phyloP scores from a whole-genome alignment of 2,329 filamentous ascomycete genomes.

The Thermomyces lanuginosus region DNA sequence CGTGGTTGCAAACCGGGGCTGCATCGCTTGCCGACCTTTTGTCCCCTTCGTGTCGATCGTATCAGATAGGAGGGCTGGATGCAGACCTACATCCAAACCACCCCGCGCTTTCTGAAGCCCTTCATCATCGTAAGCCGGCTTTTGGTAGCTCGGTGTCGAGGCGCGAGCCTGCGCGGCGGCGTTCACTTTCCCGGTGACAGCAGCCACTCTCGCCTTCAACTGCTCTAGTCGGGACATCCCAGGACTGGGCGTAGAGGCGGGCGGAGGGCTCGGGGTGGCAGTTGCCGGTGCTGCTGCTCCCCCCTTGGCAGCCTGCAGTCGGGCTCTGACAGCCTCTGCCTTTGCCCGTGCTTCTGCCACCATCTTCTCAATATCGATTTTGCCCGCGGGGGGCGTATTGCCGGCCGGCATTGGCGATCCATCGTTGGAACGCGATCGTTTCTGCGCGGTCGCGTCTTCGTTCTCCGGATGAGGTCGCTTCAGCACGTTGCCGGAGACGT shows the following conservation, averaged over 20 bases:
- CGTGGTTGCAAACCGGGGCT: conserved; percentile 38
- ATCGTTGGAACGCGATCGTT: conserved; percentile 34
- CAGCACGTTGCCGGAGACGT: conserved; percentile 26
- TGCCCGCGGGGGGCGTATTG: conserved; percentile 16
- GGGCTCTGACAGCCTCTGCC: conserved; percentile 33
- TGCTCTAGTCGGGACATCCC: conserved; percentile 55
- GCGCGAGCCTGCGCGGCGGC: conserved; percentile 28
- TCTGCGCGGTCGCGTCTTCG: conserved; percentile 29
- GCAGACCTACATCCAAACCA: conserved; percentile 58
- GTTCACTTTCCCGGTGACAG: conserved; percentile 44
- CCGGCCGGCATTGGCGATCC: conserved; percentile 30
- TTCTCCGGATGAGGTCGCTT: conserved; percentile 35
- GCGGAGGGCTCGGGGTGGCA: conserved; percentile 21
- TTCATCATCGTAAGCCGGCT: conserved; percentile 34
- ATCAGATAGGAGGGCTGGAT: conserved; percentile 52
- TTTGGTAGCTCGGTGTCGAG: conserved; percentile 21
- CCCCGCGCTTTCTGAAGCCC: conserved; percentile 39
- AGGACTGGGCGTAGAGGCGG: conserved; percentile 14
- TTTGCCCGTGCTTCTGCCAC: conserved; percentile 33
- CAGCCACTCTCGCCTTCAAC: conserved; percentile 63
- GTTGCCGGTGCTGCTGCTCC: conserved; percentile 13
- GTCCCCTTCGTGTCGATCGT: conserved; percentile 28
- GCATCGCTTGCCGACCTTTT: conserved; percentile 27
- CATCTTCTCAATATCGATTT: conserved; percentile 32
- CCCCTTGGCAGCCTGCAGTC: conserved; percentile 25